These are phyloP conservation scores for Amylostereum areolatum DNA, from an alignment of 1,284 basidiomycete genomes.

Conservation along the genomic window DNA sequence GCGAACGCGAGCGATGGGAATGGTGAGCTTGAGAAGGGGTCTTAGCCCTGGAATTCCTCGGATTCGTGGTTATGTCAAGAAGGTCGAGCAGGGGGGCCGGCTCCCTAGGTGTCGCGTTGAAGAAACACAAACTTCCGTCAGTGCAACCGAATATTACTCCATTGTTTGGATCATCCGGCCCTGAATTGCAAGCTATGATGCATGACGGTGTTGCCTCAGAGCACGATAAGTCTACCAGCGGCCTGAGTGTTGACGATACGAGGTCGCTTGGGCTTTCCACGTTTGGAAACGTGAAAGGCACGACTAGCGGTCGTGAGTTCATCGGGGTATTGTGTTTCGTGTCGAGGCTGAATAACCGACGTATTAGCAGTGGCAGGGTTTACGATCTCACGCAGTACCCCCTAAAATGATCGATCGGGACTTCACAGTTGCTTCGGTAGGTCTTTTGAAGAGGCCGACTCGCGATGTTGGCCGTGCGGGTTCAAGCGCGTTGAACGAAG, in stretches of 20 bases:
- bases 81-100: neutral
- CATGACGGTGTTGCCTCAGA: conserved; percentile 8
- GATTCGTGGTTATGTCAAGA: conserved; percentile 6
- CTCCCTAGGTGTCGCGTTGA: conserved; percentile 11
- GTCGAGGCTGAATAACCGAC: too few species aligned
- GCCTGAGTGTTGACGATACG: neutral
- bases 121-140: conserved; percentile 30
- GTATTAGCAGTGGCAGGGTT: too few species aligned
- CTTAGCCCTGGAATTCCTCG: conserved; percentile 19
- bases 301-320: conserved; percentile 13
- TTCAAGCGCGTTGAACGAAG: too few species aligned
- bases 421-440: too few species aligned
- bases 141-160: conserved; percentile 21
- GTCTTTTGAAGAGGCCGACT: too few species aligned
- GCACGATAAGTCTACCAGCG: conserved; percentile 8
- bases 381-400: too few species aligned
- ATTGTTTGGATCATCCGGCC: neutral
- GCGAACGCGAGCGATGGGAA: conserved; percentile 21
- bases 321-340: too few species aligned
- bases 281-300: conserved; percentile 13
- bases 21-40: conserved; percentile 20
- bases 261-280: neutral
- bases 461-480: too few species aligned
- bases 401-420: too few species aligned
- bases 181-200: conserved; percentile 7